Percentiles rank a stretch among this genome's conserved stretches.
phyloP scores from a whole-genome alignment of 257 asterid genomes.

The Solanum virginianum region DNA sequence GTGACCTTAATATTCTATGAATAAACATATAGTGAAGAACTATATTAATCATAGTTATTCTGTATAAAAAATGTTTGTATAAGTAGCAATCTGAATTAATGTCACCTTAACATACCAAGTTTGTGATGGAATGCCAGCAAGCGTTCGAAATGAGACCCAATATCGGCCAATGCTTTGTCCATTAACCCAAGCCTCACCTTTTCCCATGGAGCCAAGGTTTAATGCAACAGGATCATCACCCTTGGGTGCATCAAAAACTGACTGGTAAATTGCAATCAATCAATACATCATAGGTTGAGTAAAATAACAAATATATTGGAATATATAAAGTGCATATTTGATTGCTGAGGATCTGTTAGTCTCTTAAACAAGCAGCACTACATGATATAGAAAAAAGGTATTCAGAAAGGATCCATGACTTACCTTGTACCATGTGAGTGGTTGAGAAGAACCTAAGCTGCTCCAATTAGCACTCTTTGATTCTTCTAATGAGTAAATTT shows the following conservation, averaged over 20 bases:
- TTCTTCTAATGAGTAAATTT: constrained; percentile 37
- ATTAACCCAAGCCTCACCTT: constrained; percentile 76
- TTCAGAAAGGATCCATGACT: neutral
- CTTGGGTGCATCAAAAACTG: constrained; percentile 49
- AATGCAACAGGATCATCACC: constrained; percentile 61
- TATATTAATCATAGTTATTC: neutral
- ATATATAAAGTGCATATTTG: neutral
- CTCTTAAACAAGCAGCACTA: neutral
- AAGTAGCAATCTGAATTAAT: neutral
- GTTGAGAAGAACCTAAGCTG: constrained; percentile 23
- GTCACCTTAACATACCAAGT: constrained; percentile 33
- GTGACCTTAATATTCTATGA: neutral
- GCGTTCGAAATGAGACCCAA: constrained; percentile 59
- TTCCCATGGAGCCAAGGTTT: constrained; percentile 86
- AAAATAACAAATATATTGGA: neutral
- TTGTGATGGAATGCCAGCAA: constrained; percentile 61
- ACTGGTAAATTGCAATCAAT: constrained; percentile 16
- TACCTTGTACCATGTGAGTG: constrained; percentile 91
- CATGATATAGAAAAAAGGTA: neutral
- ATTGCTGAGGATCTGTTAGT: neutral
- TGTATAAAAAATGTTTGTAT: neutral
- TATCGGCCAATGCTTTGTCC: constrained; percentile 79
- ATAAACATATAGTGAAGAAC: neutral
- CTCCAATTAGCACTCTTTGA: constrained; percentile 36
- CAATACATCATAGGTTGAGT: neutral